Evolutionary conservation across 1,284 basidiomycete genomes (phyloP), one percentile per base, ranked within the genome.

Genomic region (Chondrostereum purpureum): DNA sequence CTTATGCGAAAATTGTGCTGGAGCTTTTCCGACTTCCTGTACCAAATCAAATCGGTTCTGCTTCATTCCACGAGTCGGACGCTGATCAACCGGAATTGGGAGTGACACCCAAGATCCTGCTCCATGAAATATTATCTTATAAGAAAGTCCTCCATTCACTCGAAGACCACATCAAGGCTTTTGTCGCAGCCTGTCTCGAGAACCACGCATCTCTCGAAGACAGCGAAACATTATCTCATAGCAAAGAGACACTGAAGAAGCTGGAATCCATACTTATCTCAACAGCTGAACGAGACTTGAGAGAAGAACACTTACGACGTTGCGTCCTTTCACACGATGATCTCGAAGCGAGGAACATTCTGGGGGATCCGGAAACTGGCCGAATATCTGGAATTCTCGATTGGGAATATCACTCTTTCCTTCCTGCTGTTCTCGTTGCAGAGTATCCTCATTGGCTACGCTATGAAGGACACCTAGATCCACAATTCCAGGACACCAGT

Each of bases 301-400:
- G 27, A n/a, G 27, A 31, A 8, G 8, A 8, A n/a, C n/a, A n/a
- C 27, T 31, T 31, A 8, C 8, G 27, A n/a, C 16, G 36, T 10
- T 38, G n/a, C 17, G 27, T 38, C 16, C 36, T 38, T 16, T n/a
- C n/a, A 19, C 36, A 38, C 18, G 36, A 38, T 10, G 52, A 42
- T 42, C 39, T 45, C 46, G 24, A 19, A 39, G 46, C 35, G 41
- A 36, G 16, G 42, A 43, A 43, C 18, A 43, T 43, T 17, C 10
- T 43, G 8, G 13, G n/a, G 16, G 14, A 33, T 16, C 33, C 42
- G 10, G 41, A 35, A 8, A 42, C 40, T 4, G 31, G 8, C 10
- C 4, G 20, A 5, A 12, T 43, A 5, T 34, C 42, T 11, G 42
- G 42, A 18, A 34, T 43, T 11, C n/a, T 43, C 31, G 42, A 43